These are phyloP conservation scores for Fusarium metavorans DNA, from an alignment of 2,329 filamentous ascomycete species.

Conservation along the genomic window DNA sequence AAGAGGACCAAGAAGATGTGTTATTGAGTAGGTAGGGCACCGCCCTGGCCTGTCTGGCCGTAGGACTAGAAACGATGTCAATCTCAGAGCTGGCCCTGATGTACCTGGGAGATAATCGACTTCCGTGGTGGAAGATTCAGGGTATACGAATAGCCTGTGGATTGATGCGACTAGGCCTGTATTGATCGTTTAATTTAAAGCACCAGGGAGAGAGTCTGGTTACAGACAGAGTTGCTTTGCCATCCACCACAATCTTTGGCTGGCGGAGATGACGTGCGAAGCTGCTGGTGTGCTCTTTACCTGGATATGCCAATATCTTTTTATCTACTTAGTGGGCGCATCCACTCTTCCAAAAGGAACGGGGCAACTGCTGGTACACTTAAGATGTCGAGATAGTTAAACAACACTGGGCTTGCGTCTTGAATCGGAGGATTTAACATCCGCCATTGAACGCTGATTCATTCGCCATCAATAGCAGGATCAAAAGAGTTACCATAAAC, in stretches of 20 bases:
- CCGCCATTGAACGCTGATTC: neutral
- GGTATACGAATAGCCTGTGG: neutral
- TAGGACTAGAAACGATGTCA: neutral
- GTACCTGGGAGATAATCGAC: neutral
- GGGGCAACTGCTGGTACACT: neutral
- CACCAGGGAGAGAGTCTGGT: neutral
- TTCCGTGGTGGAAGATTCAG: neutral
- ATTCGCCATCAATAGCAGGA: neutral
- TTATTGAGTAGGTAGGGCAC: neutral
- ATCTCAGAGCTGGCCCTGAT: neutral
- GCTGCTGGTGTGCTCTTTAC: neutral
- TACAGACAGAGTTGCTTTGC: neutral
- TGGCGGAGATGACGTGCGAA: neutral
- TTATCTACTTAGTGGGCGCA: neutral
- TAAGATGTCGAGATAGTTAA: neutral
- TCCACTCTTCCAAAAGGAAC: neutral
- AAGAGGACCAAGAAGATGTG: neutral
- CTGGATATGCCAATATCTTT: no score
- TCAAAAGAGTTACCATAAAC: neutral
- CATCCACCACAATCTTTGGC: neutral
- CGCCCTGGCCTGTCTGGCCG: neutral
- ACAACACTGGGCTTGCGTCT: neutral
- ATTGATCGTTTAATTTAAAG: neutral
- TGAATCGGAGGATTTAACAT: neutral
- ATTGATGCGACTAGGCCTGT: neutral